Evolutionary conservation across 345 rosid genomes (phyloP), one percentile per base, ranked within the genome.

Genomic region (Acer negundo): DNA sequence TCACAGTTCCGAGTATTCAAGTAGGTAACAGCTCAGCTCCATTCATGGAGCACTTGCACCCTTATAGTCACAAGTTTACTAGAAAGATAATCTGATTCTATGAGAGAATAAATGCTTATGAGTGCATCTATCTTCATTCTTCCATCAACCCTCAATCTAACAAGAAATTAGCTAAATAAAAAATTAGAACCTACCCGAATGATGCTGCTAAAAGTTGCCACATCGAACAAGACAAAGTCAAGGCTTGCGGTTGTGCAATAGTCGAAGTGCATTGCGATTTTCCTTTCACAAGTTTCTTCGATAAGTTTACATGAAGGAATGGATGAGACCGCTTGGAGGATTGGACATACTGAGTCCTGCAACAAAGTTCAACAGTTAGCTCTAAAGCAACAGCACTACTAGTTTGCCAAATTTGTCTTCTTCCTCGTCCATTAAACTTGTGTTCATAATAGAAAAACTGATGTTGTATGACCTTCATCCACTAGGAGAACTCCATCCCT

Each of bases 331-430:
- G 77, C 97, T 87, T 82, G 92, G 75, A 94, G 92, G 62, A 97
- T 90, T 66, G 99, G 85, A 85, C 97, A 90, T 75, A 89, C 93
- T 35, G 99, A 86, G 82, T 94, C 99, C 98, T 97, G 98, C 97
- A 93, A 90, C 87, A 97, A 97, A 94, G 86, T 87, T 85, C 87
- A 89, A 85, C 44, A 87, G 92, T 92, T 87, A 96, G 98, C 90
- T 86, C 80, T 81, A 67, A 80, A 84, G 81, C 84, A 73, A 84
- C 78, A 77, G 40, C 74, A 87, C 86, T 75, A 90, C 76, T 80
- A 90, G 79, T 73, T 84, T 81, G 87, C 97, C 90, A 90, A 85
- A 85, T 89, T 85, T 87, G 87, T 92, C 95, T 90, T 93, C 94
- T 94, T 92, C 97, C 75, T 81, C 98, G 90, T 87, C 98, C 89